Evolutionary conservation across 139 green algal genomes (phyloP).

Genomic region (Closterium sp.): DNA sequence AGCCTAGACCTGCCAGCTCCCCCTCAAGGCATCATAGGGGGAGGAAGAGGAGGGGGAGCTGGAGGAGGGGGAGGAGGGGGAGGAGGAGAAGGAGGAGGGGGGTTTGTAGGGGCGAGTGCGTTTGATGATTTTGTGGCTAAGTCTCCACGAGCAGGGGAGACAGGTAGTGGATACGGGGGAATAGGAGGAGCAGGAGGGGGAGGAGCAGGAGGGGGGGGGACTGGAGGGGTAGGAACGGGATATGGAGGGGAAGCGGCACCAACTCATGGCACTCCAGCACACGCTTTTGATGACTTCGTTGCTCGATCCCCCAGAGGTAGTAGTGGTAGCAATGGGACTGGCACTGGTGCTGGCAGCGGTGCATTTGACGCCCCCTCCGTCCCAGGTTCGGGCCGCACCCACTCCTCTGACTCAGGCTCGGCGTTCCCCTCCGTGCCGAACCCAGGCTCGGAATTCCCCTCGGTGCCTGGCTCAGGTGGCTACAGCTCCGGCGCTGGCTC

Average conservation of each 20-base stretch:
- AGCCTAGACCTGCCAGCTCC: neutral
- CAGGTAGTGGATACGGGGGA: neutral
- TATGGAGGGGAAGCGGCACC: neutral
- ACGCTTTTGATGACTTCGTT: neutral
- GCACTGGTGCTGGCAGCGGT: too few relatives aligned
- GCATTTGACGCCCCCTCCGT: neutral
- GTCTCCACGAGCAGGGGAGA: neutral
- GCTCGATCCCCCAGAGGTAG: neutral
- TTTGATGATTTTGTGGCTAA: neutral
- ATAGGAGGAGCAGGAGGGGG: neutral
- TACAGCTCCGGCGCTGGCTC: neutral
- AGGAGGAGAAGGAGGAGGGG: neutral
- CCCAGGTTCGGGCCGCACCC: neutral
- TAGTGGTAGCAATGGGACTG: neutral
- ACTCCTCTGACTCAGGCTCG: neutral
- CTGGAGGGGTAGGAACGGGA: neutral
- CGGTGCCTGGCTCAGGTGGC: neutral
- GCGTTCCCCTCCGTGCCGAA: neutral
- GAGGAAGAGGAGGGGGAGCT: neutral
- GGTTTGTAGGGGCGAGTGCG: neutral
- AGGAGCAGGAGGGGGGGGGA: neutral
- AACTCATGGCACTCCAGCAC: neutral
- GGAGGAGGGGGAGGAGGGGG: neutral
- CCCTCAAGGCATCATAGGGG: neutral
- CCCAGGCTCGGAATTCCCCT: neutral